Conservation (phyloP, 345 rosid genomes). For the Murraya paniculata region DNA sequence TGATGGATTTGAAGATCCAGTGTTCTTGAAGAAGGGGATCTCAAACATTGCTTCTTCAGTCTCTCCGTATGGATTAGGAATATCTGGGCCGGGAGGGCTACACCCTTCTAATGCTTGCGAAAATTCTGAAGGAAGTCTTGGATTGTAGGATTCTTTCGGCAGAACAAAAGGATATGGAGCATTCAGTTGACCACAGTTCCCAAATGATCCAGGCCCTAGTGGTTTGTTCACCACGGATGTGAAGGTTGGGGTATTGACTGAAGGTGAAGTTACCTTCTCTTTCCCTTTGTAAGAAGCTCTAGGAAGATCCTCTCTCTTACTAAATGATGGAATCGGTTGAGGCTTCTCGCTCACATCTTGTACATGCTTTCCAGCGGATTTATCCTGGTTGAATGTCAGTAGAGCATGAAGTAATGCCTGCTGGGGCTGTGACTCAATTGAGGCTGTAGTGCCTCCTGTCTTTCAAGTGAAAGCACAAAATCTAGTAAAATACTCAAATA, state of each 20-base stretch:
- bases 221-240: background rate
- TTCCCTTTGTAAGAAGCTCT: background rate
- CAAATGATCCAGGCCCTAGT: background rate
- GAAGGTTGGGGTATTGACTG: background rate
- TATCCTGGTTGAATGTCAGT: slow-evolving; percentile 5
- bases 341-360: background rate
- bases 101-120: slow-evolving; percentile 1
- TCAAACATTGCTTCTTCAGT: background rate
- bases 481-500: background rate
- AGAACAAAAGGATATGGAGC: background rate
- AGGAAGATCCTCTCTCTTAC: background rate
- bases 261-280: slow-evolving; percentile 8
- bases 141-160: background rate
- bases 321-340: background rate
- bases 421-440: background rate
- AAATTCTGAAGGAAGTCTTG: background rate
- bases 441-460: background rate
- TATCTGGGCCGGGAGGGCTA: background rate
- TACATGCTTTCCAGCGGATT: background rate
- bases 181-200: background rate
- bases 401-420: background rate
- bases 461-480: background rate
- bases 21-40: background rate
- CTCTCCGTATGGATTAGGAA: background rate
- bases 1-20: background rate